Evolutionary conservation across 2,329 filamentous ascomycete species (phyloP), one percentile per base, ranked within the genome.

Genomic region (Penicillium sp.): DNA sequence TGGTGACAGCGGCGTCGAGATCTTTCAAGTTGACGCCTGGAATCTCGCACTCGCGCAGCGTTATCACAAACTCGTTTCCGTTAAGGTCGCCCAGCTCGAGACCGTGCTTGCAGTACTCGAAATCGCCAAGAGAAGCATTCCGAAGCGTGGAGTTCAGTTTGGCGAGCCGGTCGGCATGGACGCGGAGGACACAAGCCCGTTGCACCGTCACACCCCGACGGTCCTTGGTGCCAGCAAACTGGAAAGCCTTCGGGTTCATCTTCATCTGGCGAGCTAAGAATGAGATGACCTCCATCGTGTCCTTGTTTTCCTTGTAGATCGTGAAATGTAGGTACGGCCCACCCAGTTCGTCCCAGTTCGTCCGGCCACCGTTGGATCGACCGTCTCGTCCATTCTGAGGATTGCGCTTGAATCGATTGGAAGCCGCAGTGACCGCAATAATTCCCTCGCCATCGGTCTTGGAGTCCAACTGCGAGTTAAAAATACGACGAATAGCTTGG

Each of bases 271-370:
- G 84, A 1, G 83, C 80, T 27, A 96, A 77, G 57, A 85, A 87
- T 37, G 80, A 83, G 37, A 94, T 75, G 0, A 87, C 84, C 55
- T 96, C 90, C 86, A 95, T 94, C 1, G 90, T 96, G 61, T 96
- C 90, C 60, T 91, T 90, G 69, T 96, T 96, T 69, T 95, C 90
- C 69, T 96, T 96, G 78, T 91, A 94, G 36, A 96, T 74, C 0
- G 87, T 91, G 63, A 95, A 94, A 64, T 95, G 89, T 10, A 95
- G 71, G 63, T 87, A 93, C 33, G 89, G 84, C 13, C 86, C 87
- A n/a, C 76, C 82, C 28, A 83, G 70, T 50, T 85, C 81, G 37
- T 80, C 70, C 81, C 81, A 86, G 36, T 70, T 73, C 23, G 78
- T 56, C 51, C 75, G 77, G 30, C 51, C 51, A 33, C 55, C 35